Evolutionary conservation across 352 stramenopile species (phyloP).

Genomic region (Pythium guiyangense): DNA sequence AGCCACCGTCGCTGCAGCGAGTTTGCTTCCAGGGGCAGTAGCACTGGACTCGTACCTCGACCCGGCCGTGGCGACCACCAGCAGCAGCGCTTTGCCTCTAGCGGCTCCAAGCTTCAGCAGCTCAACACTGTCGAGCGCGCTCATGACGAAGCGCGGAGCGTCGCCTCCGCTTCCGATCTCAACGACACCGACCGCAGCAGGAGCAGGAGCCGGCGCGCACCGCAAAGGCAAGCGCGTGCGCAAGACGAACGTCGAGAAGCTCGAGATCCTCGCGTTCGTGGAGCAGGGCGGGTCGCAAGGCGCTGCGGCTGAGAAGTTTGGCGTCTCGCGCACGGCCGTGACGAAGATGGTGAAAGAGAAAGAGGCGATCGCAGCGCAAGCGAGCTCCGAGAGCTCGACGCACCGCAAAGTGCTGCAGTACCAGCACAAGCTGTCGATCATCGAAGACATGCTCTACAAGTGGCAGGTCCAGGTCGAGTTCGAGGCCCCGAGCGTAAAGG

Average conservation of each 20-base stretch:
- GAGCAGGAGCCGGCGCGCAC: not conserved
- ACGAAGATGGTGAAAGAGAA: slow-evolving; percentile 88
- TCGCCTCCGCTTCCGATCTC: not conserved
- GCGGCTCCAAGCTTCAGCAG: too few relatives aligned
- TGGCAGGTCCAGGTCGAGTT: slow-evolving; percentile 81
- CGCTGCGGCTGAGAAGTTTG: slow-evolving; percentile 72
- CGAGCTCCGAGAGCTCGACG: slow-evolving; percentile 61
- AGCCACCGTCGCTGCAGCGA: not conserved
- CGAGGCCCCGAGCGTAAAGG: slow-evolving; percentile 54
- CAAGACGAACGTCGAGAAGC: slow-evolving; percentile 82
- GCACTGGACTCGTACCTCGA: too few relatives aligned
- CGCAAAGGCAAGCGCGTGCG: slow-evolving; percentile 60
- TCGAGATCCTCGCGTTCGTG: slow-evolving; percentile 78
- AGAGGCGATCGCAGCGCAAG: slow-evolving; percentile 63
- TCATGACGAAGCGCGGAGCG: too few relatives aligned
- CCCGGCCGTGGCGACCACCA: too few relatives aligned
- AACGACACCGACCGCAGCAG: not conserved
- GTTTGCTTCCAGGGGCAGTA: too few relatives aligned
- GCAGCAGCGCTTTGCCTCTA: too few relatives aligned
- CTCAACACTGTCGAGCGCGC: too few relatives aligned
- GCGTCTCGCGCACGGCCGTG: slow-evolving; percentile 73
- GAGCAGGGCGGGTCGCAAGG: slow-evolving; percentile 75
- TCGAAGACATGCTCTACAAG: slow-evolving; percentile 85
- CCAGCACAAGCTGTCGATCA: slow-evolving; percentile 80
- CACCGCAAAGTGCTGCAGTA: slow-evolving; percentile 80